Percentiles rank a stretch among this genome's conserved stretches.
These are phyloP conservation scores for Pneumocystis carinii DNA, from an alignment of 1,139 yeast species.

Conservation along the genomic window DNA sequence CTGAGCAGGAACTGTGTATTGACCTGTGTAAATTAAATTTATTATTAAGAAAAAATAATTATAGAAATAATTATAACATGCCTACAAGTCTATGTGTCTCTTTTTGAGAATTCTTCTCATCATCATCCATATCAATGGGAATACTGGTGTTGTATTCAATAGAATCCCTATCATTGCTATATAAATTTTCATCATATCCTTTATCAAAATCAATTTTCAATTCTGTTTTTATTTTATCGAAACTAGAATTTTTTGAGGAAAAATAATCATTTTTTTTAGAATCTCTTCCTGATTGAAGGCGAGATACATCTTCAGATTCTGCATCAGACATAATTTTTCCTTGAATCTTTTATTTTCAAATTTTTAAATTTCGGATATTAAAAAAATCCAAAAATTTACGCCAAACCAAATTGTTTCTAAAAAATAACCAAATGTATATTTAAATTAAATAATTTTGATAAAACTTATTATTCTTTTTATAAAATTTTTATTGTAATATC, in stretches of 20 bases:
- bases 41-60: not conserved
- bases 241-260: not conserved
- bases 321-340: not conserved
- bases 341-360: not conserved
- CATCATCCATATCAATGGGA: not conserved
- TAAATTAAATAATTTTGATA: not conserved
- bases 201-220: not conserved
- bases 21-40: constrained; percentile 6
- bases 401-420: not conserved
- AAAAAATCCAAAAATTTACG: too few species aligned
- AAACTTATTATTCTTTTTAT: not conserved
- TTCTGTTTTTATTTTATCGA: not conserved
- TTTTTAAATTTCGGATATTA: not conserved
- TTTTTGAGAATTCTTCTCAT: not conserved
- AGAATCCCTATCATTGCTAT: not conserved
- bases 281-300: not conserved
- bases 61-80: not conserved
- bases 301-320: not conserved
- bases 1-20: constrained; percentile 23
- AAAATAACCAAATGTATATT: not conserved
- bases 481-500: not conserved
- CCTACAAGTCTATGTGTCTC: not conserved
- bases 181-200: not conserved
- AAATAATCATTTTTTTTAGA: not conserved
- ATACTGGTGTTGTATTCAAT: not conserved